These are phyloP conservation scores for Verticillium nonalfalfae DNA, from an alignment of 2,329 filamentous ascomycete genomes.

Conservation along the genomic window DNA sequence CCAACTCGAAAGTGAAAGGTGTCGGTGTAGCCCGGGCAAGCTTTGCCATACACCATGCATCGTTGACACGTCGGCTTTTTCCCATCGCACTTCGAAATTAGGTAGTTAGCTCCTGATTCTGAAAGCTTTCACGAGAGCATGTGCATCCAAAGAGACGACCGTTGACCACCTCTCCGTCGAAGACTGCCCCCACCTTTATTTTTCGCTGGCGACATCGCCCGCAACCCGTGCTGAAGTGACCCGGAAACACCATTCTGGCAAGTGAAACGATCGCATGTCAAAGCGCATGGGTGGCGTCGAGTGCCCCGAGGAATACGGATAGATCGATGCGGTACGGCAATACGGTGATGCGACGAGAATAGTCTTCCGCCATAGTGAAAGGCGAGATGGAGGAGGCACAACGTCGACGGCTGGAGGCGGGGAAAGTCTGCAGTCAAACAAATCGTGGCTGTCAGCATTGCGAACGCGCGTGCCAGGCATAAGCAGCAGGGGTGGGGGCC, in stretches of 20 bases:
- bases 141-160: background rate
- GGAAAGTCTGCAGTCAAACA: background rate
- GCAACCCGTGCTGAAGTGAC: slow-evolving; percentile 21
- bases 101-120: background rate
- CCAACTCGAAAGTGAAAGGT: slow-evolving; percentile 25
- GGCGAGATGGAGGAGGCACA: background rate
- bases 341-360: background rate
- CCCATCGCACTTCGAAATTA: slow-evolving; percentile 22
- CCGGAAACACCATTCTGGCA: slow-evolving; percentile 19
- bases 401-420: background rate
- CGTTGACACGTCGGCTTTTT: slow-evolving; percentile 22
- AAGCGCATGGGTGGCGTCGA: background rate
- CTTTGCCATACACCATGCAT: slow-evolving; percentile 22
- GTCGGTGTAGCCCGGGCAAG: slow-evolving; percentile 25
- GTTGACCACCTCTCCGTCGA: slow-evolving; percentile 1
- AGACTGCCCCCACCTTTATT: slow-evolving; percentile 19
- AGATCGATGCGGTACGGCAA: background rate
- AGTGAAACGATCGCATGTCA: background rate
- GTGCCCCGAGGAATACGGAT: background rate
- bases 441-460: background rate
- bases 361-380: background rate
- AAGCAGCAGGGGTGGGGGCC: background rate
- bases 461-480: background rate
- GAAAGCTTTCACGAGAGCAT: slow-evolving; percentile 1
- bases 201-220: slow-evolving; percentile 21